phyloP scores from a whole-genome alignment of 441 rosid genomes.

The Jatropha multifida region DNA sequence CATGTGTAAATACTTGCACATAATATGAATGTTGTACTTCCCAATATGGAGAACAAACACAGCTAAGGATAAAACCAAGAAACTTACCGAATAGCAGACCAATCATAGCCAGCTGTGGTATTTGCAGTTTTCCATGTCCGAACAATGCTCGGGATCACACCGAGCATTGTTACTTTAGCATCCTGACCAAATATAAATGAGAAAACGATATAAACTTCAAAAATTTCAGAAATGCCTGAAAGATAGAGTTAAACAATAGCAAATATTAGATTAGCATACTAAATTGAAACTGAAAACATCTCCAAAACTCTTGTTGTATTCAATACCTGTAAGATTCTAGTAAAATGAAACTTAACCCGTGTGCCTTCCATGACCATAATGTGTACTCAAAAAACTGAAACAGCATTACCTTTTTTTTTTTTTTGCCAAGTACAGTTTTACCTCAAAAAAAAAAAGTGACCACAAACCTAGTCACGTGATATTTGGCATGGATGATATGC shows the following conservation, averaged over 20 bases:
- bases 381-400: background rate
- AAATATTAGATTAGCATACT: constrained; percentile 9
- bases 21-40: background rate
- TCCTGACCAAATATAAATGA: constrained; percentile 50
- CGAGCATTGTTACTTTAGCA: constrained; percentile 88
- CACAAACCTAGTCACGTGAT: background rate
- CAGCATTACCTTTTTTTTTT: background rate
- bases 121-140: constrained; percentile 81
- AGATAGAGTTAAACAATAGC: background rate
- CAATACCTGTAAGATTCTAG: background rate
- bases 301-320: background rate
- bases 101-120: constrained; percentile 65
- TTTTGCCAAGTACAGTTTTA: background rate
- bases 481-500: background rate
- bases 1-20: background rate
- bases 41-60: constrained; percentile 16
- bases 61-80: constrained; percentile 14
- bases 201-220: constrained; percentile 6
- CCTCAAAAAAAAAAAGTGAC: background rate
- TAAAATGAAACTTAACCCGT: background rate
- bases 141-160: constrained; percentile 94
- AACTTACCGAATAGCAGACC: constrained; percentile 87
- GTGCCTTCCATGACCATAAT: background rate
- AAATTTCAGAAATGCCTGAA: constrained; percentile 5
- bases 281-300: background rate